Conservation (phyloP, 1,284 basidiomycete genomes). For the Microbotryum lychnidis-dioicae region DNA sequence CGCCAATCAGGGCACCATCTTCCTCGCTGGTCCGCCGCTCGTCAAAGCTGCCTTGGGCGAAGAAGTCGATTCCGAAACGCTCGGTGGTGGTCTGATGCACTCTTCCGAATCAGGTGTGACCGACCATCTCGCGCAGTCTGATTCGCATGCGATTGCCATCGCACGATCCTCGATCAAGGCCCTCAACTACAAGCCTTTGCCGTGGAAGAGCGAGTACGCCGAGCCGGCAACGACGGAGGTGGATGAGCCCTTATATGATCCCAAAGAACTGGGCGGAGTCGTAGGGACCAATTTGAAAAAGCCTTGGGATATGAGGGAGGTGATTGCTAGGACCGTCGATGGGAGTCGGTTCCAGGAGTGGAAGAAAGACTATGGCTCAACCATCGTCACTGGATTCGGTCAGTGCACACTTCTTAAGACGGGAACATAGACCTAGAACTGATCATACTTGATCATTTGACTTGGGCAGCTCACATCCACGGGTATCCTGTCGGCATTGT, state of each 20-base stretch:
- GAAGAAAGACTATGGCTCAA: constrained; percentile 82
- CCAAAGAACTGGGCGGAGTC: constrained; percentile 77
- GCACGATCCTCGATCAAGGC: constrained; percentile 73
- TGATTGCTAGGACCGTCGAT: constrained; percentile 84
- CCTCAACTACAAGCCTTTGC: constrained; percentile 45
- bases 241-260: constrained; percentile 69
- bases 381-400: constrained; percentile 68
- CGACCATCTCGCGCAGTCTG: constrained; percentile 80
- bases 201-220: constrained; percentile 29
- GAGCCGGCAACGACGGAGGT: constrained; percentile 34
- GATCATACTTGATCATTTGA: background rate
- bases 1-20: constrained; percentile 83
- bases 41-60: constrained; percentile 94
- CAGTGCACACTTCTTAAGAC: constrained; percentile 32
- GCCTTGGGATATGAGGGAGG: constrained; percentile 85
- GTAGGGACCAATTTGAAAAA: constrained; percentile 81
- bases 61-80: constrained; percentile 81
- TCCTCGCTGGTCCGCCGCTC: constrained; percentile 89
- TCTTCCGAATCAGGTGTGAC: constrained; percentile 87
- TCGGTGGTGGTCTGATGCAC: constrained; percentile 87
- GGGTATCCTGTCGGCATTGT: constrained; percentile 50
- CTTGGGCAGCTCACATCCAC: constrained; percentile 59
- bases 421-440: too few species aligned
- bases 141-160: constrained; percentile 78
- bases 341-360: constrained; percentile 88